Percentiles rank a stretch among this genome's conserved stretches.
These are phyloP conservation scores for Purpureocillium lavendulum DNA, from an alignment of 2,329 filamentous ascomycete genomes.

Conservation along the genomic window DNA sequence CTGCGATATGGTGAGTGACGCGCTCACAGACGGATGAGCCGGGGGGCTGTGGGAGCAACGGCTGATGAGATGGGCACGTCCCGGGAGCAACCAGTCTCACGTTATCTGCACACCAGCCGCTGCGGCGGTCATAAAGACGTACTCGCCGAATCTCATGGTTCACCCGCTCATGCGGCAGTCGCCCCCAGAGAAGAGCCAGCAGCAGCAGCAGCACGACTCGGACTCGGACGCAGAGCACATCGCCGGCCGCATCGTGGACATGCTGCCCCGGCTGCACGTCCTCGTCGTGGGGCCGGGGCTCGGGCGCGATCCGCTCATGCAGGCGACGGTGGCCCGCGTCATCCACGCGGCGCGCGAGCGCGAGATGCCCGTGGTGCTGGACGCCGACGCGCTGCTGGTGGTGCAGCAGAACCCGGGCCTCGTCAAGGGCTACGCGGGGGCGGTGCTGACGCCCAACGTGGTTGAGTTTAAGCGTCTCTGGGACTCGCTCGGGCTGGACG, in stretches of 20 bases:
- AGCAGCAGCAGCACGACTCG: neutral
- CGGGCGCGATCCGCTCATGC: conserved; percentile 83
- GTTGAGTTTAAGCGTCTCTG: conserved; percentile 84
- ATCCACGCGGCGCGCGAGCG: conserved; percentile 68
- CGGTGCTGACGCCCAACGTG: conserved; percentile 89
- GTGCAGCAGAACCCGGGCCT: conserved; percentile 69
- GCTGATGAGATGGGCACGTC: neutral
- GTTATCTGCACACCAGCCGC: conserved; percentile 92
- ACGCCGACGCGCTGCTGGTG: conserved; percentile 80
- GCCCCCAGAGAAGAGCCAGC: conserved; percentile 12
- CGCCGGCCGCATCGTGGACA: conserved; percentile 60
- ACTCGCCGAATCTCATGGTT: conserved; percentile 97
- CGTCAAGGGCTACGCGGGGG: conserved; percentile 71
- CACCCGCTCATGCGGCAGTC: conserved; percentile 89
- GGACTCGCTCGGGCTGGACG: conserved; percentile 62
- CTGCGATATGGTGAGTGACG: conserved; percentile 67
- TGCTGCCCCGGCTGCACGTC: conserved; percentile 83
- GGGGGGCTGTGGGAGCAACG: too few species aligned
- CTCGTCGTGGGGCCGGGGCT: conserved; percentile 89
- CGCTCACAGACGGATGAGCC: too few species aligned
- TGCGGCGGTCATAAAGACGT: conserved; percentile 86
- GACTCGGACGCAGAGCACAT: conserved; percentile 53
- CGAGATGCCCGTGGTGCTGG: conserved; percentile 74
- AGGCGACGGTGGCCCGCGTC: conserved; percentile 72
- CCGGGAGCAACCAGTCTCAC: conserved; percentile 53